phyloP scores from a whole-genome alignment of 345 rosid genomes.

The Conringia planisiliqua region DNA sequence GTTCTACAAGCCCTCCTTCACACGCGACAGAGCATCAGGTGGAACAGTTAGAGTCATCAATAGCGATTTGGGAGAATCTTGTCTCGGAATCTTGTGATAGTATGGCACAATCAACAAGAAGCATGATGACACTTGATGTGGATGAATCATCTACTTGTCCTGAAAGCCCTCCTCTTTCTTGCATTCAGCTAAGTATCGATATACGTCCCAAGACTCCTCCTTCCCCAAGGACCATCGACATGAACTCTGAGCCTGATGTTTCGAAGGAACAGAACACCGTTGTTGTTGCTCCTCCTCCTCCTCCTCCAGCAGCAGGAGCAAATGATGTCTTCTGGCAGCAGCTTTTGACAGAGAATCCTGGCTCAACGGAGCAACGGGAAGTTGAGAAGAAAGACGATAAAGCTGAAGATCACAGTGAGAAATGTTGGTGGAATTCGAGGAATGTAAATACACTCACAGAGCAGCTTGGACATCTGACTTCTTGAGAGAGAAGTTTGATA shows the following conservation, averaged over 20 bases:
- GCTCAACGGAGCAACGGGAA: constrained; percentile 58
- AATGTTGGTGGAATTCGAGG: constrained; percentile 59
- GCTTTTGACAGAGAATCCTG: constrained; percentile 92
- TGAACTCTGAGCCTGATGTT: constrained; percentile 70
- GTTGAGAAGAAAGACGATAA: constrained; percentile 58
- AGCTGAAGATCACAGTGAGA: constrained; percentile 24
- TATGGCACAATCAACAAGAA: constrained; percentile 27
- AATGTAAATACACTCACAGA: constrained; percentile 76
- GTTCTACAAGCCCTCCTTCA: constrained; percentile 40
- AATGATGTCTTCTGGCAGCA: constrained; percentile 97
- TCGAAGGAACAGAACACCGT: constrained; percentile 26
- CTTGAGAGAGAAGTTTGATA: constrained; percentile 71
- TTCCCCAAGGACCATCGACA: constrained; percentile 49
- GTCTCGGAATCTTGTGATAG: constrained; percentile 43
- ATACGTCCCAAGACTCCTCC: constrained; percentile 51
- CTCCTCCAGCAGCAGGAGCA: constrained; percentile 47
- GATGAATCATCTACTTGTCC: constrained; percentile 77
- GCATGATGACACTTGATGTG: constrained; percentile 43
- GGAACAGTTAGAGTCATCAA: constrained; percentile 66
- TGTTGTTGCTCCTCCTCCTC: not conserved
- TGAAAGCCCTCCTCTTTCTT: constrained; percentile 64
- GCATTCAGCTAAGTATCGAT: constrained; percentile 51
- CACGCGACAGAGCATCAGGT: constrained; percentile 43
- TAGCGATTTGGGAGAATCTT: constrained; percentile 75
- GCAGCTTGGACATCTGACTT: constrained; percentile 80